Base-by-base conservation (phyloP, 2,329 filamentous ascomycete species). In the Penicillium sp. region DNA sequence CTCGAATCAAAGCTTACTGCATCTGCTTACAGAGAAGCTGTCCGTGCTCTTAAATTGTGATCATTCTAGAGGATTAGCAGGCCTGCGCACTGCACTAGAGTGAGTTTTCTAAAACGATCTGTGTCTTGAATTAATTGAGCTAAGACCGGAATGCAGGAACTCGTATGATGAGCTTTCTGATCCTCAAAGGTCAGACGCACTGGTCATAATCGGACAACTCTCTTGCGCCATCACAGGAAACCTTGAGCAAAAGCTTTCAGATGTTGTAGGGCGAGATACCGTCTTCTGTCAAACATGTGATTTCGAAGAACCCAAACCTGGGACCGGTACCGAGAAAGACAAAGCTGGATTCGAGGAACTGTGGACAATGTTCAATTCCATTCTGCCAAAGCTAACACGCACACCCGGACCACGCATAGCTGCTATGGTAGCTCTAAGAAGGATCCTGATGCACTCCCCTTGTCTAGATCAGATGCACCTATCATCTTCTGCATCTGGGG, bases 391-490 rank as follows among this genome's bases (percentile, higher is more conserved):
- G 29, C 67, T 80, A 15, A 69, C 73, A 23, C 71, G 76, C 54
- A 84, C 83, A 20, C 81, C 82, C n/a, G 81, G 79, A 44, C 79
- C 85, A 33, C 82, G 90, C 45, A 80, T 95, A 37, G 79, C 85
- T 56, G 86, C 87, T 9, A 90, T 94, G 85, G 73, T 88, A 55
- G 82, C 85, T 3, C 77, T 96, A 47, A 85, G 86, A 62, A 84
- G 86, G 44, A 76, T 94, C 40, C 79, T 89, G 25, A 79, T 82
- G 46, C 91, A 96, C 71, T 85, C 85, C 4, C 76, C 79, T 15
- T 80, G 85, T 50, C 59, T 77, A 0, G 77, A 80, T 3, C 78
- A 89, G 51, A 75, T 93, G 27, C 84, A 89, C 60, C 76, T 97
- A 2, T 83, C 87, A 55, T 78, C 76, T 1, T 92, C 90, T 8